Evolutionary conservation across 306 rosid species (phyloP).

Genomic region (Coriaria nepalensis): DNA sequence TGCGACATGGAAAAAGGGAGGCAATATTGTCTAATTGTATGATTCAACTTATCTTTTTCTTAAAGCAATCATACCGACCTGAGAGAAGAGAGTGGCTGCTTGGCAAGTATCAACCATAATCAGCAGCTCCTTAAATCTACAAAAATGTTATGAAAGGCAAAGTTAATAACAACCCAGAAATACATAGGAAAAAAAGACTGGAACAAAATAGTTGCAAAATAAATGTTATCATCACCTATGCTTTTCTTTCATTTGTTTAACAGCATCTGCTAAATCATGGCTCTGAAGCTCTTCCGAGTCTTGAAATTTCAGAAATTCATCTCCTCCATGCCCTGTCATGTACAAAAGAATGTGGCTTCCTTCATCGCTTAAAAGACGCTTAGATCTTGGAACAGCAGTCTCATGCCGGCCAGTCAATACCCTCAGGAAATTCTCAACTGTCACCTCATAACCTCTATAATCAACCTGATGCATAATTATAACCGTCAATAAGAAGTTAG

Average conservation of each 20-base stretch:
- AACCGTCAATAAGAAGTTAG: slow-evolving; percentile 9
- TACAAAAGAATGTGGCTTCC: slow-evolving; percentile 94
- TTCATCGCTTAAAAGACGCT: slow-evolving; percentile 91
- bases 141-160: slow-evolving; percentile 11
- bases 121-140: slow-evolving; percentile 94
- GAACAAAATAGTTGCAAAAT: too few relatives aligned
- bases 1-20: background rate
- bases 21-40: background rate
- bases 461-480: slow-evolving; percentile 53
- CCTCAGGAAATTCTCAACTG: slow-evolving; percentile 68
- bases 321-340: slow-evolving; percentile 99
- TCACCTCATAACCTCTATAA: slow-evolving; percentile 98
- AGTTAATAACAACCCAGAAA: slow-evolving; percentile 1
- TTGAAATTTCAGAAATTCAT: slow-evolving; percentile 92
- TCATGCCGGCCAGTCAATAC: slow-evolving; percentile 89
- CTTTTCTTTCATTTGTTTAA: slow-evolving; percentile 96
- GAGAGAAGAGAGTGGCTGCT: slow-evolving; percentile 90
- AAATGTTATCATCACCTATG: slow-evolving; percentile 30
- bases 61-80: slow-evolving; percentile 34
- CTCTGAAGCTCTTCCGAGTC: slow-evolving; percentile 98
- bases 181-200: slow-evolving; percentile 6
- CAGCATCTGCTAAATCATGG: slow-evolving; percentile 97
- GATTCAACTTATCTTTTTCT: background rate
- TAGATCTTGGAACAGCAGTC: slow-evolving; percentile 85
- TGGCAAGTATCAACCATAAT: slow-evolving; percentile 99